These are phyloP conservation scores for Cinchona pubescens DNA, from an alignment of 257 asterid species.

Conservation along the genomic window DNA sequence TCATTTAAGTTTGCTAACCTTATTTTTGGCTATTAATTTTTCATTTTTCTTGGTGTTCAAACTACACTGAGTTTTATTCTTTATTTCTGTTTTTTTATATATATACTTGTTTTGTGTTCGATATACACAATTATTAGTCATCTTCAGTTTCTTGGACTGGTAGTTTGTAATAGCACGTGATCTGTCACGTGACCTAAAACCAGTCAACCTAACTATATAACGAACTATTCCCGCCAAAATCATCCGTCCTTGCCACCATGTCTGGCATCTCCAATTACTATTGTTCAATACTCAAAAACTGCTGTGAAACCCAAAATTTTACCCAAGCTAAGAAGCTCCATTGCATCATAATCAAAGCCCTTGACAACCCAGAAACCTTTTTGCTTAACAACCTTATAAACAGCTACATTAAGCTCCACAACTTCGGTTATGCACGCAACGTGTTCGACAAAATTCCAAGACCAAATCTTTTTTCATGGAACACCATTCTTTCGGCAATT, in stretches of 20 bases:
- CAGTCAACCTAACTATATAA: not conserved
- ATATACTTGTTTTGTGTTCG: too few species aligned
- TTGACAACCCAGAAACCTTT: slow-evolving; percentile 58
- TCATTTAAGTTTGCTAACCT: not conserved
- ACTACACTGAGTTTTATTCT: too few species aligned
- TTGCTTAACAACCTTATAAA: slow-evolving; percentile 60
- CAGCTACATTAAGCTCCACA: slow-evolving; percentile 42
- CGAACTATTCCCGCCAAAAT: slow-evolving; percentile 36
- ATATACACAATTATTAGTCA: not conserved
- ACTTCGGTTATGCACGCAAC: slow-evolving; percentile 45
- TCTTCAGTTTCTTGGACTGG: not conserved
- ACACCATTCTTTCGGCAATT: slow-evolving; percentile 64
- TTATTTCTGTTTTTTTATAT: too few species aligned
- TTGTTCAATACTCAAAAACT: slow-evolving; percentile 58
- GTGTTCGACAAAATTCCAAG: slow-evolving; percentile 68
- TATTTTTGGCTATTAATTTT: not conserved
- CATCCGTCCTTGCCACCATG: slow-evolving; percentile 25
- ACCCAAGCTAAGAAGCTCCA: slow-evolving; percentile 64
- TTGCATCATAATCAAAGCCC: slow-evolving; percentile 51
- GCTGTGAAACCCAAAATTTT: slow-evolving; percentile 50
- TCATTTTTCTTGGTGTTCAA: not conserved
- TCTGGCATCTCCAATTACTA: slow-evolving; percentile 57
- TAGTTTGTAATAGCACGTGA: not conserved
- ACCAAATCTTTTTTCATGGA: slow-evolving; percentile 76
- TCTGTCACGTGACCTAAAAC: not conserved